Evolutionary conservation across 1,284 basidiomycete species (phyloP), one percentile per base, ranked within the genome.

Genomic region (Chalciporus sp.): DNA sequence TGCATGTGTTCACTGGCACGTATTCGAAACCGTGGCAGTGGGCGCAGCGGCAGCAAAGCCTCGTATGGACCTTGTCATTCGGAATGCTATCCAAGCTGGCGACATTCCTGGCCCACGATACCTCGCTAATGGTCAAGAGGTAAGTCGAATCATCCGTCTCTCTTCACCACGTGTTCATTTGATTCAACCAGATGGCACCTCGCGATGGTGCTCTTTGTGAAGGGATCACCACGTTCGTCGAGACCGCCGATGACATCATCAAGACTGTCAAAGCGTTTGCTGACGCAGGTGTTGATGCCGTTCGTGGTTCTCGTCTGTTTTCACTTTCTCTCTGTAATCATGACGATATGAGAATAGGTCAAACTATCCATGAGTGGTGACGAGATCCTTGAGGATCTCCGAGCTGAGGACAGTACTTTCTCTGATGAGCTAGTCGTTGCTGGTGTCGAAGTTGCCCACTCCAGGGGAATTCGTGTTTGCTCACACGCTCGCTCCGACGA

Each of bases 311-410:
- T 23, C 3, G 23, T 23, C 23, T 23, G 23, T 23, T 23, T 23
- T 23, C 23, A 23, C 23, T 6, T 23, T 23, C 23, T 2, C 23
- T 23, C 3, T 23, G 23, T 23, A 23, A 23, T 23, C 23, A 6
- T 23, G 23, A 23, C 3, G 23, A 23, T 23, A 23, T 23, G 23
- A 23, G 2, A 6, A 23, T 6, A 23, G 23, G 23, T 65, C 46
- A 69, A 69, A 28, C 28, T 69, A 8, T 64, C 56, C 6, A 72
- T 72, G 70, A 67, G 65, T n/a, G 70, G 72, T 1, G 72, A 74
- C 16, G 72, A 72, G 49, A 67, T 71, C 26, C 72, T 73, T 0
- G 67, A 72, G 42, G 43, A 58, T 16, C 62, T 74, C 49, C 63
- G 69, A 6, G 70, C 72, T 2, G 72, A 74, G 35, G 61, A 63